These are phyloP conservation scores for Pisolithus orientalis DNA, from an alignment of 768 basidiomycete species.

Conservation along the genomic window DNA sequence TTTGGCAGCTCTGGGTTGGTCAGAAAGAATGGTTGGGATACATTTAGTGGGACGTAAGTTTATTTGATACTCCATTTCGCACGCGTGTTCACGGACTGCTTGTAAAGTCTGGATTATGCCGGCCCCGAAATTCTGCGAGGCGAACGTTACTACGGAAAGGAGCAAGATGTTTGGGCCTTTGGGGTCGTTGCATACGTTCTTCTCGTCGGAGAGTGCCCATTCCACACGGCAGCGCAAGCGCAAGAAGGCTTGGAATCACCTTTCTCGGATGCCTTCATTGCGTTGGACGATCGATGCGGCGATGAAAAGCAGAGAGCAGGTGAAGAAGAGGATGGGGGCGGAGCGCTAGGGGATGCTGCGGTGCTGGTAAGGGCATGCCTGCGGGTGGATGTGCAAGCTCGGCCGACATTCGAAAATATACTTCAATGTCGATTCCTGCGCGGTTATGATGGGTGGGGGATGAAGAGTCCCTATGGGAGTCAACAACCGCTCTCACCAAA, in stretches of 20 bases:
- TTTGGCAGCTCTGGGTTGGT: slow-evolving; percentile 91
- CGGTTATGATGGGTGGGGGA: slow-evolving; percentile 72
- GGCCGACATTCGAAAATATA: slow-evolving; percentile 84
- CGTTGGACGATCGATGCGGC: slow-evolving; percentile 72
- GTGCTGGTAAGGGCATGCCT: slow-evolving; percentile 81
- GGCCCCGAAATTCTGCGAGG: slow-evolving; percentile 95
- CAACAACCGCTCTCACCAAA: slow-evolving; percentile 18
- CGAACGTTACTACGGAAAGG: slow-evolving; percentile 91
- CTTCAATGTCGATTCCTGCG: slow-evolving; percentile 74
- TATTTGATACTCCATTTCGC: slow-evolving; percentile 5
- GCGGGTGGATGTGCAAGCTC: slow-evolving; percentile 64
- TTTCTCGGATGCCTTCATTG: slow-evolving; percentile 69
- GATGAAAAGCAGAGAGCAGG: slow-evolving; percentile 71
- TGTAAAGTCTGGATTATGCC: slow-evolving; percentile 78
- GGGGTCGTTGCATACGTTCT: slow-evolving; percentile 96
- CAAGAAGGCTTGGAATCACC: slow-evolving; percentile 77
- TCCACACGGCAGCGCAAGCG: slow-evolving; percentile 85
- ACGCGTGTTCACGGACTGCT: slow-evolving; percentile 4
- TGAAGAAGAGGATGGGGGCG: slow-evolving; percentile 77
- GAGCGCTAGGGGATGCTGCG: slow-evolving; percentile 78
- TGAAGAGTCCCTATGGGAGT: slow-evolving; percentile 27
- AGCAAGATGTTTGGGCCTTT: slow-evolving; percentile 98
- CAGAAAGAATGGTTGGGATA: slow-evolving; percentile 83
- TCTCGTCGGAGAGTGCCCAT: slow-evolving; percentile 87
- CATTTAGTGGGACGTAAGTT: slow-evolving; percentile 88